Evolutionary conservation across 75 land plant species (phyloP), one percentile per base, ranked within the genome.

Genomic region (Azolla pinnata): DNA sequence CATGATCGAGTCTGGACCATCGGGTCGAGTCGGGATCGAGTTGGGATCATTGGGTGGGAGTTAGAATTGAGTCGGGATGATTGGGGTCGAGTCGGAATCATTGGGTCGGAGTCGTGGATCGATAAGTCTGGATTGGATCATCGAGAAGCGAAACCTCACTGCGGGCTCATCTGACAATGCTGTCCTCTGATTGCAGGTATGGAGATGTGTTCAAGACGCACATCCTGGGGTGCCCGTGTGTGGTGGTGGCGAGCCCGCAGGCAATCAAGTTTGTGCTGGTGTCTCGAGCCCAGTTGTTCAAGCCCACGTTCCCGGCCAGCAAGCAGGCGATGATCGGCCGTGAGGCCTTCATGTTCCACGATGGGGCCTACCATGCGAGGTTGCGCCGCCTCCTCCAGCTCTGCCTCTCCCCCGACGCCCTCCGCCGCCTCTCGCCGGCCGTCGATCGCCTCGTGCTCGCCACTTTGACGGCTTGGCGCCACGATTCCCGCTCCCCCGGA

Each of bases 241-340:
- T 89, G 56, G 83, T 89, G 91, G 63, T 86, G 7, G 79, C 96
- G 7, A 89, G 90, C 57, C 91, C 96, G 0, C 91, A 77, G 54
- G 96, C 91, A 0, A 87, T 80, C 2, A 72, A 64, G 44, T 74
- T 89, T 19, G 81, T 89, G 54, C 66, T 89, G 27, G 84, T 70
- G 2, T 74, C 80, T 0, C 72, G 67, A 31, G 79, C 96, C 14
- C 78, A 79, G 46, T 82, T 89, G 40, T 89, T 89, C 74, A 89
- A 89, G 79, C 88, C 90, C n/a, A 83, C 96, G 14, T 89, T 83
- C 52, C 96, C 96, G 0, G 79, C 78, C 3, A 89, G 96, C 70
- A 89, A 89, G 59, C 80, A 80, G 72, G 60, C 87, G 66, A 86
- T 89, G 81, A 64, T 89, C 18, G 96, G 96, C 7, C 71, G 69